Evolutionary conservation across 2,329 filamentous ascomycete species (phyloP).

Genomic region (Epichloe coenophiala): DNA sequence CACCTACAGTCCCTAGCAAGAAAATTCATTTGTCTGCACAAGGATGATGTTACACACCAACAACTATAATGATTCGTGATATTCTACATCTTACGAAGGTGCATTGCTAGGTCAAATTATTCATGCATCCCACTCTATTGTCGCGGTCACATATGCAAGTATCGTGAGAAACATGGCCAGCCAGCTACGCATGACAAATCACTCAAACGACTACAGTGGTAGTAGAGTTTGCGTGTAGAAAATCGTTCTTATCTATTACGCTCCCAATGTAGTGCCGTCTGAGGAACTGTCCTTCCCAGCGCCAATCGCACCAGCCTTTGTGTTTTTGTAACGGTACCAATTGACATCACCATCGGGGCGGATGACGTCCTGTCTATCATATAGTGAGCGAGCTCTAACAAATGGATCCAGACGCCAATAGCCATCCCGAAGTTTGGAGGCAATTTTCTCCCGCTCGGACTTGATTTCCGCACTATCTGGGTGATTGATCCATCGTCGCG

Average conservation of each 20-base stretch:
- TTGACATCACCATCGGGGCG: constrained; percentile 51
- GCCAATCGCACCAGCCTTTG: not conserved
- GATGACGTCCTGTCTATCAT: constrained; percentile 70
- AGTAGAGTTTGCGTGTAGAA: not conserved
- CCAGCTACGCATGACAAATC: not conserved
- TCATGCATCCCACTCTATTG: no score
- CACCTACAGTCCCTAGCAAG: no score
- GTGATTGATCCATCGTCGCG: constrained; percentile 56
- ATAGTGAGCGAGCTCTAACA: constrained; percentile 66
- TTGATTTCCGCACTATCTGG: constrained; percentile 32
- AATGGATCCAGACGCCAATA: constrained; percentile 92
- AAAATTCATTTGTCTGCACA: no score
- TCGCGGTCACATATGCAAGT: no score
- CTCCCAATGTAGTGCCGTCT: not conserved
- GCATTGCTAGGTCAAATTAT: no score
- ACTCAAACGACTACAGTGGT: no score
- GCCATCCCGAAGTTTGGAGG: constrained; percentile 50
- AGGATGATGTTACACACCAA: no score
- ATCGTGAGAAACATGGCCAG: not conserved
- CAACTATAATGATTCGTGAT: no score
- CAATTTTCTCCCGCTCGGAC: constrained; percentile 46
- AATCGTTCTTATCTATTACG: constrained; percentile 19
- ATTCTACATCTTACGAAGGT: no score
- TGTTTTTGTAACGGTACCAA: constrained; percentile 42
- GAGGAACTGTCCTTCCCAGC: not conserved